Evolutionary conservation across 192 early-diverging fungal genomes (phyloP), one percentile per base, ranked within the genome.

Genomic region (Diversispora epigaea): DNA sequence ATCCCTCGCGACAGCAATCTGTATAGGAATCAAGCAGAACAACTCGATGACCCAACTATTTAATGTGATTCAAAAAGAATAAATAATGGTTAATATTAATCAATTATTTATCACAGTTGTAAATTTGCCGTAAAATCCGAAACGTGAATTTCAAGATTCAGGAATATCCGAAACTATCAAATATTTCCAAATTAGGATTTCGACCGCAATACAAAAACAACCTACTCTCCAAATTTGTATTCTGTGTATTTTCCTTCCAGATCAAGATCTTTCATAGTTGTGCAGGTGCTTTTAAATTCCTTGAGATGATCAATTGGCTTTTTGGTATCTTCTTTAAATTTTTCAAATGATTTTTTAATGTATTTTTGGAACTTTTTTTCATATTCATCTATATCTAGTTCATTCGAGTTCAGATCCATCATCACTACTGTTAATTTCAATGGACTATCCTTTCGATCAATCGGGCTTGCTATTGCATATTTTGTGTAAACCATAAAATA

Each of bases 1-100:
- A 19, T 77, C 76, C 17, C 54, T 44, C 4, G 76, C 68, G 11
- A 77, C 47, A 5, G 76, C 76, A 43, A 77, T 68, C 50, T 77
- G 62, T 40, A 61, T 39, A 41, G 57, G 69, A 14, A 73, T 73
- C 8, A 73, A 49, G 9, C 45, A 62, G 25, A 60, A 73, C 10
- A 73, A 61, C 22, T 62, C 21, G 58, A 73, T 62, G 6, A 62
- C 49, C 71, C 71, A 73, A 21, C 71, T 73, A 45, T 40, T 46
- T 49, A 12, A 49, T 32, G 17, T 52, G 17, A 52, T 52, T 11
- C 3, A 52, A 52, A 52, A 17, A 52, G 10, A 52, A 12, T 11
- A 12, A 12, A 52, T 11, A 52, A 52, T 52, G 17, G 3, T 52
- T 32, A 32, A 32, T 32, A 32, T 32, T 32, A 32, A 32, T 32